These are phyloP conservation scores for Cudoniella acicularis DNA, from an alignment of 495 filamentous ascomycete species.

Conservation along the genomic window DNA sequence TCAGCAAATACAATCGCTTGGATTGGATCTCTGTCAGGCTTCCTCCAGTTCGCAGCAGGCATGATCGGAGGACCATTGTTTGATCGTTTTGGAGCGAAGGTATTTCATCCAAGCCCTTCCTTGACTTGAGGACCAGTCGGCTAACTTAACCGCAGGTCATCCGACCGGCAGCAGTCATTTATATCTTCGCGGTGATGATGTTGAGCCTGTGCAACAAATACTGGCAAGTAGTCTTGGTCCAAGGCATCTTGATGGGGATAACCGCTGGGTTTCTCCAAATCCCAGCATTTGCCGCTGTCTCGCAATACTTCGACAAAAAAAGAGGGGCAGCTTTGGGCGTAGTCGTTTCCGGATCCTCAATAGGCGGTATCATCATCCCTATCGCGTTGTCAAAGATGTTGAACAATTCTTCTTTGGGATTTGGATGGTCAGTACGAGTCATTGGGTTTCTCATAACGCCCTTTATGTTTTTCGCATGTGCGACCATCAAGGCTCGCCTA, in stretches of 20 bases:
- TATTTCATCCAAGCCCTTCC: slow-evolving; percentile 16
- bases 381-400: slow-evolving; percentile 30
- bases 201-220: slow-evolving; percentile 58
- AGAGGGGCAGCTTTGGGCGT: slow-evolving; percentile 66
- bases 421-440: slow-evolving; percentile 56
- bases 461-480: slow-evolving; percentile 40
- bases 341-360: slow-evolving; percentile 61
- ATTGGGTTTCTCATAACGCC: slow-evolving; percentile 51
- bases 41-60: slow-evolving; percentile 45
- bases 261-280: slow-evolving; percentile 69
- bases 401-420: slow-evolving; percentile 37
- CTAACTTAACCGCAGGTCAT: slow-evolving; percentile 31
- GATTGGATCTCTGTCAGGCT: slow-evolving; percentile 59
- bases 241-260: slow-evolving; percentile 67
- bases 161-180: slow-evolving; percentile 33
- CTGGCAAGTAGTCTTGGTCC: slow-evolving; percentile 72
- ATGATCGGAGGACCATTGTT: slow-evolving; percentile 46
- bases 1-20: slow-evolving; percentile 68
- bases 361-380: slow-evolving; percentile 74
- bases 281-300: slow-evolving; percentile 60
- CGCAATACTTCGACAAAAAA: slow-evolving; percentile 71
- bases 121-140: slow-evolving; percentile 27
- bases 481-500: slow-evolving; percentile 40
- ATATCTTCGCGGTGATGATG: slow-evolving; percentile 64
- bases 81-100: slow-evolving; percentile 46